Conservation (phyloP, 345 rosid genomes). For the Aethionema arabicum region DNA sequence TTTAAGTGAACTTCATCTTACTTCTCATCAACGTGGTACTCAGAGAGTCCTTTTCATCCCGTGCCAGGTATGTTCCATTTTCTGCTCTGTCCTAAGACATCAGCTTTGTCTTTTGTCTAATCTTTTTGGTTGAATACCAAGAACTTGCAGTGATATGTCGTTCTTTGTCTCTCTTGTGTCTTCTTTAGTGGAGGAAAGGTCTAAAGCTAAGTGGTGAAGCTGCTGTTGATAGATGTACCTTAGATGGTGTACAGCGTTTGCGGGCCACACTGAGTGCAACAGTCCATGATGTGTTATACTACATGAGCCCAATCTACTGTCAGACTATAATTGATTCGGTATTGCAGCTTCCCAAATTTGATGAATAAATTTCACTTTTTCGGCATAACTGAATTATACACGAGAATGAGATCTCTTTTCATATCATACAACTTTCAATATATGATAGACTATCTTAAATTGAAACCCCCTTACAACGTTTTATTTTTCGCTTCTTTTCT, state of each 20-base stretch:
- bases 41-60: slow-evolving; percentile 94
- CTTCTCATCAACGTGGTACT: slow-evolving; percentile 62
- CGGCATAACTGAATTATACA: background rate
- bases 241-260: slow-evolving; percentile 91
- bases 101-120: background rate
- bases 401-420: too few relatives aligned
- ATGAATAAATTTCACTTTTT: background rate
- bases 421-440: too few relatives aligned
- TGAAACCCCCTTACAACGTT: background rate
- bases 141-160: background rate
- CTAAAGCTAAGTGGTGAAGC: slow-evolving; percentile 95
- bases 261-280: slow-evolving; percentile 91
- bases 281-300: slow-evolving; percentile 92
- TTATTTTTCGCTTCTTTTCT: background rate
- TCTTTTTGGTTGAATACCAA: slow-evolving; percentile 2
- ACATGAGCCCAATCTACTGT: slow-evolving; percentile 97
- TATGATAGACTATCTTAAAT: too few relatives aligned
- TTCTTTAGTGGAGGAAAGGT: slow-evolving; percentile 85
- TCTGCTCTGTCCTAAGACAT: slow-evolving; percentile 1
- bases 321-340: slow-evolving; percentile 95
- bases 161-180: slow-evolving; percentile 2
- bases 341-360: slow-evolving; percentile 14
- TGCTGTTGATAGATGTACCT: slow-evolving; percentile 90
- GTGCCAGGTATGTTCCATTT: slow-evolving; percentile 65
- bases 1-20: slow-evolving; percentile 78